These are phyloP conservation scores for Trapa incisa DNA, from an alignment of 345 rosid species.

Conservation along the genomic window DNA sequence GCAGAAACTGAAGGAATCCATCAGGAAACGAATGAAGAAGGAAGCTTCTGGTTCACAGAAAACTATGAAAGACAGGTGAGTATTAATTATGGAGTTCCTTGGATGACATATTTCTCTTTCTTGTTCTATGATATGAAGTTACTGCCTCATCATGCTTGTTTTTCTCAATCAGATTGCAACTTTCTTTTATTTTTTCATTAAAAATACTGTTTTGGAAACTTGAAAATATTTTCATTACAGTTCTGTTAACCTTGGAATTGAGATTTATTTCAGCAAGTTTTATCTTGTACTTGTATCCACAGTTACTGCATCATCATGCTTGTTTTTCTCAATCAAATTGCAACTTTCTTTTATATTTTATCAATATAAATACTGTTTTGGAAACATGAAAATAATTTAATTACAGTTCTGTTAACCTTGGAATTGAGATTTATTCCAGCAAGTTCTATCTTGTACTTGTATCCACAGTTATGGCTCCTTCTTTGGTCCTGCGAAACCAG, in stretches of 20 bases:
- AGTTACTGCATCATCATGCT: too few relatives aligned
- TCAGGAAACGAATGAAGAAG: conserved; percentile 39
- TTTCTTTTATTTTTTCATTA: background rate
- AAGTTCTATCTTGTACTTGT: background rate
- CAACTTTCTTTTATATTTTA: background rate
- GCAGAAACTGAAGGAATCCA: conserved; percentile 46
- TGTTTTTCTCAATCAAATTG: too few relatives aligned
- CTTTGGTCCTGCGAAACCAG: conserved; percentile 90
- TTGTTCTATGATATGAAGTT: background rate
- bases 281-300: conserved; percentile 14
- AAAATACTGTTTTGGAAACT: background rate
- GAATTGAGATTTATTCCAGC: background rate
- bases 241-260: background rate
- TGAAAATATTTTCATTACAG: background rate
- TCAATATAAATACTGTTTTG: background rate
- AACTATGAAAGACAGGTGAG: conserved; percentile 51
- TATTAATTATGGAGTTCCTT: background rate
- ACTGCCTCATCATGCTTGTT: background rate
- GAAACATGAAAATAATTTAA: background rate
- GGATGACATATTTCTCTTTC: background rate
- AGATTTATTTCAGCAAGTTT: background rate
- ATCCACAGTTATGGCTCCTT: conserved; percentile 78
- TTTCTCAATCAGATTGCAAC: background rate
- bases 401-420: background rate
- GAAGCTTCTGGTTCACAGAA: conserved; percentile 34